Evolutionary conservation across 768 basidiomycete genomes (phyloP).

Genomic region (Leccinum uliginosum): DNA sequence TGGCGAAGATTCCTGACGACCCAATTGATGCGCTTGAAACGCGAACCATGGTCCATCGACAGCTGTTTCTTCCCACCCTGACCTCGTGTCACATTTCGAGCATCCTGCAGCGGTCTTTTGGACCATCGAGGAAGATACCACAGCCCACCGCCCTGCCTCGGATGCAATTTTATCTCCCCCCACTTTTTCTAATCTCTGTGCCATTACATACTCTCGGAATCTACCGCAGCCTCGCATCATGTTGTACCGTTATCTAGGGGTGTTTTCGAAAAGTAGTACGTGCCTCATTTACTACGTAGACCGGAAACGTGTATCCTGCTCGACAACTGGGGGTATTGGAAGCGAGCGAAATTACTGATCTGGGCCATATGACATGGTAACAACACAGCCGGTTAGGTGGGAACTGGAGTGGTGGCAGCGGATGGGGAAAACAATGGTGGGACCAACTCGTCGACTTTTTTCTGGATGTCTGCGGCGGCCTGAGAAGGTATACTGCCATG

Average conservation of each 20-base stretch:
- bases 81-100: slow-evolving; percentile 14
- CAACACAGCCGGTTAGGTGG: slow-evolving; percentile 11
- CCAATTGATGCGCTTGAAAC: slow-evolving; percentile 6
- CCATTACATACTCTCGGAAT: slow-evolving; percentile 20
- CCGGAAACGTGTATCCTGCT: not conserved
- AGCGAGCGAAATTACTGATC: slow-evolving; percentile 3
- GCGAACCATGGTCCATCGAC: slow-evolving; percentile 11
- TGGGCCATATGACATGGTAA: not conserved
- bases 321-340: slow-evolving; percentile 6
- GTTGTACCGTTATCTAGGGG: slow-evolving; percentile 32
- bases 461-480: slow-evolving; percentile 70
- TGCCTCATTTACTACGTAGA: slow-evolving; percentile 8
- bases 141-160: slow-evolving; percentile 13
- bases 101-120: slow-evolving; percentile 11
- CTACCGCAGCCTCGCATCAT: slow-evolving; percentile 16
- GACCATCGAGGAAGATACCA: slow-evolving; percentile 25
- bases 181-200: slow-evolving; percentile 20
- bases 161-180: slow-evolving; percentile 12
- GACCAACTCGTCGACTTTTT: slow-evolving; percentile 68
- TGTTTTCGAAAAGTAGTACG: slow-evolving; percentile 16
- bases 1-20: slow-evolving; percentile 36
- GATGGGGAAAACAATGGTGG: slow-evolving; percentile 35
- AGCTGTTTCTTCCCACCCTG: slow-evolving; percentile 6
- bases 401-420: slow-evolving; percentile 25
- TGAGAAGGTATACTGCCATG: slow-evolving; percentile 28